phyloP scores from a whole-genome alignment of 1,284 basidiomycete genomes.

The Fomes fomentarius region DNA sequence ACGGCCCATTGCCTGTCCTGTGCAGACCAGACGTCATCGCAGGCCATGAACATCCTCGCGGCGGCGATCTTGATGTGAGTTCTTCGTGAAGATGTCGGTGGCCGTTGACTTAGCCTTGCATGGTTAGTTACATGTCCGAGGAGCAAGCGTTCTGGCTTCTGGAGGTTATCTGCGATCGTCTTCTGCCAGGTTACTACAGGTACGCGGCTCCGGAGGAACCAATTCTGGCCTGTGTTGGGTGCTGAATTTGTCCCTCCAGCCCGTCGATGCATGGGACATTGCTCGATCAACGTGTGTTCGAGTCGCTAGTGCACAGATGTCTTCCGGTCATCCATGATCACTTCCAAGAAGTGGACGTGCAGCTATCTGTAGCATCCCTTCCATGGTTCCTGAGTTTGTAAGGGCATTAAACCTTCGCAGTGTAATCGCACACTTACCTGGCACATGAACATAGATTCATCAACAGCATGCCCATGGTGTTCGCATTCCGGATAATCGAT shows the following conservation, averaged over 20 bases:
- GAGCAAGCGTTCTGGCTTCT: constrained; percentile 99
- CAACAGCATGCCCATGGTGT: constrained; percentile 99
- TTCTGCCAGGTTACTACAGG: constrained; percentile 98
- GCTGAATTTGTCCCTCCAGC: constrained; percentile 41
- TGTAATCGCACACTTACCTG: background rate
- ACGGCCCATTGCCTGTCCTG: background rate
- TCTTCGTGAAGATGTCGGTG: background rate
- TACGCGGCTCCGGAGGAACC: too few species aligned
- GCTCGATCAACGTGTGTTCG: constrained; percentile 97
- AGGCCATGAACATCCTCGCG: constrained; percentile 94
- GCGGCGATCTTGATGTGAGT: constrained; percentile 89
- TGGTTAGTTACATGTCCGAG: constrained; percentile 92
- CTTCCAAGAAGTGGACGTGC: constrained; percentile 91
- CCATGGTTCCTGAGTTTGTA: constrained; percentile 98
- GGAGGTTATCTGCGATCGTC: constrained; percentile 92
- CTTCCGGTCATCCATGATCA: constrained; percentile 94
- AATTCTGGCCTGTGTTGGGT: constrained; percentile 29
- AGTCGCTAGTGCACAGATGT: constrained; percentile 91
- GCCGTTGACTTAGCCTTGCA: background rate
- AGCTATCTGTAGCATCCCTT: constrained; percentile 94
- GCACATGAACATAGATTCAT: constrained; percentile 66
- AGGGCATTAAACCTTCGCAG: constrained; percentile 32
- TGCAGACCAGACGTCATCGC: background rate
- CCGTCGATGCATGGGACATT: constrained; percentile 99
- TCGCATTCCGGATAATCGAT: constrained; percentile 98